Evolutionary conservation across 1,284 basidiomycete genomes (phyloP).

Genomic region (Lentinus polychrous): DNA sequence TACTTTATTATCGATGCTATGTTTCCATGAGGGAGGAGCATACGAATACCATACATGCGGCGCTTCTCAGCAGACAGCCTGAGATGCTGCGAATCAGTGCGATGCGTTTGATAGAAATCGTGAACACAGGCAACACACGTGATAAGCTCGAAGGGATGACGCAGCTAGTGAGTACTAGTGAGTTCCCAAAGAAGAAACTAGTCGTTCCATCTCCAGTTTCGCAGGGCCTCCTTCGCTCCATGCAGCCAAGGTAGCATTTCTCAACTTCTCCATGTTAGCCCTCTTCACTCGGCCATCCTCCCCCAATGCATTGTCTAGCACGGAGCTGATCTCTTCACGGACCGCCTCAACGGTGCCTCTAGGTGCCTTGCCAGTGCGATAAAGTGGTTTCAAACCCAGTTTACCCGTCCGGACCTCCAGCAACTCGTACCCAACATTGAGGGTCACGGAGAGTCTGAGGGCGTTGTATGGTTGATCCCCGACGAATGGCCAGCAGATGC

Average conservation of each 20-base stretch:
- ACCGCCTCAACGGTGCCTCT: slow-evolving; percentile 11
- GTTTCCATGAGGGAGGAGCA: too few species aligned
- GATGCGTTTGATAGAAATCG: too few species aligned
- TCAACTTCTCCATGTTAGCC: slow-evolving; percentile 8
- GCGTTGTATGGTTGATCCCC: slow-evolving; percentile 16
- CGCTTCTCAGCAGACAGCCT: too few species aligned
- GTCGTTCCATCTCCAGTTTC: background rate
- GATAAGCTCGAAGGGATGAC: too few species aligned
- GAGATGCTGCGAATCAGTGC: too few species aligned
- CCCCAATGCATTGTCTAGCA: slow-evolving; percentile 9
- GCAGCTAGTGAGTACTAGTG: too few species aligned
- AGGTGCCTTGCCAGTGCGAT: slow-evolving; percentile 11
- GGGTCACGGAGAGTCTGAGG: slow-evolving; percentile 10
- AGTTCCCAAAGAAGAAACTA: background rate
- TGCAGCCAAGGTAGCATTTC: background rate
- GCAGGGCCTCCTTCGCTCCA: slow-evolving; percentile 10
- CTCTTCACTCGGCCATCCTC: slow-evolving; percentile 14
- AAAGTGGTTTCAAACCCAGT: slow-evolving; percentile 14
- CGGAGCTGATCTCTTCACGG: slow-evolving; percentile 6
- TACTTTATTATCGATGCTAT: too few species aligned
- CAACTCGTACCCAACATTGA: slow-evolving; percentile 20
- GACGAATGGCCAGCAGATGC: slow-evolving; percentile 11
- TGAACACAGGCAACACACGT: too few species aligned
- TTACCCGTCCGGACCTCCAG: slow-evolving; percentile 18
- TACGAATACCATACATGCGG: too few species aligned